phyloP scores from a whole-genome alignment of 2,329 filamentous ascomycete genomes.

The Colletotrichum sp. region DNA sequence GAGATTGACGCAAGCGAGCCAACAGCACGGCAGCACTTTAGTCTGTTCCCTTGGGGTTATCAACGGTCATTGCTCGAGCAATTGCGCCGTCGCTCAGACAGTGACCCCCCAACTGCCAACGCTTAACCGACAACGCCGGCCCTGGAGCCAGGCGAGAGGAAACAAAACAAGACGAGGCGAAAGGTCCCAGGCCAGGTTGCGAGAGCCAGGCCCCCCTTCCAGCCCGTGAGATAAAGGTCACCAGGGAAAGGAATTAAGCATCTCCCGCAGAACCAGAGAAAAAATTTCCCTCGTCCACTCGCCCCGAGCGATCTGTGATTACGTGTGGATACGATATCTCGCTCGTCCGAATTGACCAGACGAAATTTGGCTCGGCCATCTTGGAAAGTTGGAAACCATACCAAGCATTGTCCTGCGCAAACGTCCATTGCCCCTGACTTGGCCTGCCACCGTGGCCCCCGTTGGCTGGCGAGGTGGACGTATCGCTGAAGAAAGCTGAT shows the following conservation, averaged over 20 bases:
- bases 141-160: background rate
- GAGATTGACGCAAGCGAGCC: slow-evolving; percentile 3
- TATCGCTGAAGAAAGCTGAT: background rate
- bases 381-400: background rate
- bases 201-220: background rate
- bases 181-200: background rate
- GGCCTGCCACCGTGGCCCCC: background rate
- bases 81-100: background rate
- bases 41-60: background rate
- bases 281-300: background rate
- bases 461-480: background rate
- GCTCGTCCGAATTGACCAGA: slow-evolving; percentile 8
- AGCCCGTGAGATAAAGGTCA: background rate
- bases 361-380: background rate
- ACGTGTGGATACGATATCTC: slow-evolving; percentile 12
- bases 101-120: background rate
- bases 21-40: background rate
- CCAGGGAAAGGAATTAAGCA: background rate
- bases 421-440: background rate
- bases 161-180: background rate
- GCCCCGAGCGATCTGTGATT: slow-evolving; percentile 12
- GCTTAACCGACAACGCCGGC: background rate
- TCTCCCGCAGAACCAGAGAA: background rate
- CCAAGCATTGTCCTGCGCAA: background rate
- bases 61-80: background rate